Evolutionary conservation across 768 basidiomycete species (phyloP).

Genomic region (Podaxis mareebaensis): DNA sequence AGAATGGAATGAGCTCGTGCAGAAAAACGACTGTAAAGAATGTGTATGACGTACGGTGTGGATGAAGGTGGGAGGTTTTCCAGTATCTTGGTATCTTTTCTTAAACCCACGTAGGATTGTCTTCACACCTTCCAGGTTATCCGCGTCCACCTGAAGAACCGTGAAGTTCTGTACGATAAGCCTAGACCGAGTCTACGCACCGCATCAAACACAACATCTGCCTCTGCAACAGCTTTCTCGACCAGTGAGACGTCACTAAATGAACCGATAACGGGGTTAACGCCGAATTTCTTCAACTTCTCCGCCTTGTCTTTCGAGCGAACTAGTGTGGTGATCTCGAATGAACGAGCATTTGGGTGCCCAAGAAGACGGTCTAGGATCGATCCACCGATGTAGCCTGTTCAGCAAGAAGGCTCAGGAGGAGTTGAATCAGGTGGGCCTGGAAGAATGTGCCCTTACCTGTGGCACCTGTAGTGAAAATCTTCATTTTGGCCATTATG

Average conservation of each 20-base stretch:
- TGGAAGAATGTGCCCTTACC: slow-evolving; percentile 26
- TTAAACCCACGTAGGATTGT: slow-evolving; percentile 56
- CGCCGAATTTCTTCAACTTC: slow-evolving; percentile 35
- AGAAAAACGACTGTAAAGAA: neutral
- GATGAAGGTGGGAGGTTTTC: slow-evolving; percentile 49
- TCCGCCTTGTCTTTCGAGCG: slow-evolving; percentile 46
- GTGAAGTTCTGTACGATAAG: neutral
- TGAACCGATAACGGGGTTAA: slow-evolving; percentile 44
- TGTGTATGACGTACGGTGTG: slow-evolving; percentile 53
- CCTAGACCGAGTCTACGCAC: slow-evolving; percentile 25
- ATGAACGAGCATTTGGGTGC: slow-evolving; percentile 31
- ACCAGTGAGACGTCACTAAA: slow-evolving; percentile 43
- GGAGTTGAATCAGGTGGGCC: neutral
- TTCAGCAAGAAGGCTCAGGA: neutral
- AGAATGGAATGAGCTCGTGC: slow-evolving; percentile 34
- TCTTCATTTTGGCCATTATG: slow-evolving; percentile 26
- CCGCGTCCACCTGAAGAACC: slow-evolving; percentile 34
- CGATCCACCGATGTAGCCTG: slow-evolving; percentile 53
- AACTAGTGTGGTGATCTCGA: slow-evolving; percentile 46
- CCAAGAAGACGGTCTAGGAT: slow-evolving; percentile 42
- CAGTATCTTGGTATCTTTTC: slow-evolving; percentile 41
- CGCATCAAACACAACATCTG: slow-evolving; percentile 44
- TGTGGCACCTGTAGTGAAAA: slow-evolving; percentile 44
- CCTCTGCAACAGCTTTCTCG: slow-evolving; percentile 41
- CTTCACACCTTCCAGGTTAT: slow-evolving; percentile 43